Base-by-base conservation (phyloP, 2,329 filamentous ascomycete species). In the Aspergillus costaricaensis region DNA sequence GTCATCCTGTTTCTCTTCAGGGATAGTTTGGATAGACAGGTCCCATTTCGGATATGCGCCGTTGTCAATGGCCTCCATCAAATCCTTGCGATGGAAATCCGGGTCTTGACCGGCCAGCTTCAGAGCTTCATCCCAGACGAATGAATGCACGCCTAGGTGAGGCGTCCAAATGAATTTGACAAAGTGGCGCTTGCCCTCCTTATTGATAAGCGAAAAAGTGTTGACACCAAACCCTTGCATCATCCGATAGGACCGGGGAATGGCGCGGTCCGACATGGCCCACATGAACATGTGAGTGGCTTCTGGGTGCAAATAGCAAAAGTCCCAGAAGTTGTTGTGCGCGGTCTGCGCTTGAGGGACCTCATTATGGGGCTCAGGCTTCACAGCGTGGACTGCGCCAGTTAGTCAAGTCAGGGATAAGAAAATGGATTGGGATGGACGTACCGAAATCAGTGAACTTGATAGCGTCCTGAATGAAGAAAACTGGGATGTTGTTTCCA, bases 51-150 rank as follows among this genome's bases (percentile, higher is more conserved):
- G 90, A 67, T 82, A 92, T 0, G 82, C 81, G 5, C 89, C 89
- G 14, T 80, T 86, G 12, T 89, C 86, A 54, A 94, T 93, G 6
- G 90, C 90, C 62, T 90, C 86, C 68, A 82, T 83, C 0, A 95
- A 79, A 65, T 94, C 91, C 72, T 91, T 91, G 59, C 90, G 85
- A 66, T 94, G 91, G 78, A 91, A 94, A 62, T 94, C 91, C 0
- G 91, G 90, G 60, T 94, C 89, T 68, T 91, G 86, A 0, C 89
- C 89, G 8, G 80, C 82, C 1, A 93, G 78, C 79, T 92, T 92
- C 53, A 92, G 76, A 0, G 90, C 88, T 72, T 94, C 91, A 55
- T 94, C 91, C 74, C 74, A 72, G 12, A 73, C 68, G 1, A 74
- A 61, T 1, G 71, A 73, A 41, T 73, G 72, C 8, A 74, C 70